Conservation (phyloP, 805 yeast species). For the Kuraishia capsulata region DNA sequence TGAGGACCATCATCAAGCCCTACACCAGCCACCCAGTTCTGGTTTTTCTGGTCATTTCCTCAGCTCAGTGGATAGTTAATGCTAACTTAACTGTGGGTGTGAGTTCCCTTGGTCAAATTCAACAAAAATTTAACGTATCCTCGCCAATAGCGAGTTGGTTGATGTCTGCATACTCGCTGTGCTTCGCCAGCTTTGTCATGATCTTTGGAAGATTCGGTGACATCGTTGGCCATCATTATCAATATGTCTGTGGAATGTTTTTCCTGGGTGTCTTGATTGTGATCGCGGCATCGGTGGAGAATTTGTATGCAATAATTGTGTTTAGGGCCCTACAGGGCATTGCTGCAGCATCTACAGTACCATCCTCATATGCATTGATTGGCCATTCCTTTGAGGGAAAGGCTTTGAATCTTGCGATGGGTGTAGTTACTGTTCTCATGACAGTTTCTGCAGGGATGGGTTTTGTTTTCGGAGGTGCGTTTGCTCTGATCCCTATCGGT, state of each 20-base stretch:
- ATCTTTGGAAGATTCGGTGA: conserved; percentile 26
- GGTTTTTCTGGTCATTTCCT: neutral
- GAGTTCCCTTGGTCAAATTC: conserved; percentile 2
- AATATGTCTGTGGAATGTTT: conserved; percentile 16
- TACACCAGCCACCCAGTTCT: neutral
- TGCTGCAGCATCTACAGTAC: conserved; percentile 24
- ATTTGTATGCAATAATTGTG: conserved; percentile 22
- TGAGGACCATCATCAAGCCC: neutral
- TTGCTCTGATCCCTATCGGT: conserved; percentile 24
- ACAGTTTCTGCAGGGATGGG: conserved; percentile 29
- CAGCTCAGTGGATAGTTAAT: neutral
- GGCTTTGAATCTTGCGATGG: conserved; percentile 17
- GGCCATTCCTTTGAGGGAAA: conserved; percentile 20
- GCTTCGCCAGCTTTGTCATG: conserved; percentile 27
- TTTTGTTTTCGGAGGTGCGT: conserved; percentile 34
- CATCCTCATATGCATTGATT: conserved; percentile 24
- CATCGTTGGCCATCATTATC: conserved; percentile 20
- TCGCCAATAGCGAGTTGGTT: conserved; percentile 17
- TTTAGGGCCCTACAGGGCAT: conserved; percentile 30
- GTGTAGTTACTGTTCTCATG: conserved; percentile 15
- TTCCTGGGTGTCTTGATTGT: conserved; percentile 16
- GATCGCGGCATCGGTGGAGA: conserved; percentile 25
- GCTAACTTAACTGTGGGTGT: conserved; percentile 9
- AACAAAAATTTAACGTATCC: neutral
- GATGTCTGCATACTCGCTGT: conserved; percentile 24